These are phyloP conservation scores for Globisporangium orthogonon DNA, from an alignment of 352 stramenopile genomes.

Conservation along the genomic window DNA sequence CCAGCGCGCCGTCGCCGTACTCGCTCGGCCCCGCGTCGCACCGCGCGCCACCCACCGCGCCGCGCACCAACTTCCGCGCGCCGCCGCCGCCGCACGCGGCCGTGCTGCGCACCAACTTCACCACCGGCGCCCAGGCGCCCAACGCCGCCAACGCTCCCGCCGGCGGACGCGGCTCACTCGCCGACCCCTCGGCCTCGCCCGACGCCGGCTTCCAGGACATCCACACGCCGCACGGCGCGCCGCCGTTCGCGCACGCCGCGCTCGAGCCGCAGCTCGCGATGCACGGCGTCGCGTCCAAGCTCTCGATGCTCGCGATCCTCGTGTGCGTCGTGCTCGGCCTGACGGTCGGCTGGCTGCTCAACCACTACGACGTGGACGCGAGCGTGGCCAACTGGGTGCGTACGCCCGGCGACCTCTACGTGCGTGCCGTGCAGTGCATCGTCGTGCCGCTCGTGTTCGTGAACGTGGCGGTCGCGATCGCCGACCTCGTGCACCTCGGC, in stretches of 20 bases:
- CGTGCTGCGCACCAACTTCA: slow-evolving; percentile 67
- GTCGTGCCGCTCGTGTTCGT: slow-evolving; percentile 79
- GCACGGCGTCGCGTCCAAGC: slow-evolving; percentile 18
- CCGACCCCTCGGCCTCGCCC: slow-evolving; percentile 26
- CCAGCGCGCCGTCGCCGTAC: slow-evolving; percentile 29
- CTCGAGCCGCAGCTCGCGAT: neutral
- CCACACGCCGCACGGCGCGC: slow-evolving; percentile 25
- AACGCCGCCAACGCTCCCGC: slow-evolving; percentile 12
- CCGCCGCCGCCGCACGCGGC: slow-evolving; percentile 40
- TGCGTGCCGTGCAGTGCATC: slow-evolving; percentile 70
- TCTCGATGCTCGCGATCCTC: slow-evolving; percentile 48
- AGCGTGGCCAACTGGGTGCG: slow-evolving; percentile 55
- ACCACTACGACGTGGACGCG: slow-evolving; percentile 39
- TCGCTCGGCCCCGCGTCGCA: slow-evolving; percentile 10
- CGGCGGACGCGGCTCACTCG: slow-evolving; percentile 9
- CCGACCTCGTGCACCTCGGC: slow-evolving; percentile 53
- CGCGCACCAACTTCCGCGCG: slow-evolving; percentile 16
- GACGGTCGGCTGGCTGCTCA: slow-evolving; percentile 37
- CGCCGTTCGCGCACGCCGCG: neutral
- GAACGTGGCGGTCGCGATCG: slow-evolving; percentile 62
- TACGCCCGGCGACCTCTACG: slow-evolving; percentile 64
- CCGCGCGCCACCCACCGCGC: neutral
- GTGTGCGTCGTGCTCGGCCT: slow-evolving; percentile 36
- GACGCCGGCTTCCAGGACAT: slow-evolving; percentile 48
- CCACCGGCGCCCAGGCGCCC: slow-evolving; percentile 2